Base-by-base conservation (phyloP, 2,329 filamentous ascomycete genomes). In the Scytalidium lignicola region DNA sequence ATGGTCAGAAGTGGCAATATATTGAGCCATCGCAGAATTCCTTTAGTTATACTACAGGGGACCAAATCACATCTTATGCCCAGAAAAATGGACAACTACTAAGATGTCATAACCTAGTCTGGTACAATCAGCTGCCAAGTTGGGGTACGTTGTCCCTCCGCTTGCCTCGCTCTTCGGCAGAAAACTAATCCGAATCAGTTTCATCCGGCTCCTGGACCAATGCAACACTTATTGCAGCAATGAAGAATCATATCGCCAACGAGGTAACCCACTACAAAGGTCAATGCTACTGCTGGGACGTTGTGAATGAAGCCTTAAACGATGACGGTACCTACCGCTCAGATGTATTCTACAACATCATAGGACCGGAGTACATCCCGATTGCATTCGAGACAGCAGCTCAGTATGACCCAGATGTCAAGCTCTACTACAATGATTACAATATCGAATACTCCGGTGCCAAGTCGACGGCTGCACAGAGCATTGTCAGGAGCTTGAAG, bases 201-300 rank as follows among this genome's bases (percentile, higher is more conserved):
- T 70, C 66, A 18, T 55, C 46, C 5, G 60, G 67, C 0, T 72
- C 72, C 28, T 88, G 80, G 78, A 83, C 78, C 13, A 75, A 76
- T 51, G 70, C 67, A 2, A 78, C 81, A 39, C 72, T 89, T 3
- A 74, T 73, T 13, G 66, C 68, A 3, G 74, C 79, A 18, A 68
- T 85, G 54, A 70, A 80, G 62, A 75, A 75, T 47, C 83, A 86
- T 64, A 81, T 88, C 55, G 72, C 74, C 51, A 73, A 77, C 54
- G 79, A 77, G 44, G 76, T 80, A 3, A 71, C 69, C 9, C 74
- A 84, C 62, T 85, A 78, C 68, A 78, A 78, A 62, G 76, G 78
- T 48, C 70, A 78, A 56, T 83, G 81, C 64, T 79, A 79, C 61
- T 72, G 75, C 23, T 86, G 81, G 81, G 82, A 86, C 51, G 82